These are phyloP conservation scores for Lactarius hengduanensis DNA, from an alignment of 768 basidiomycete species.

Conservation along the genomic window DNA sequence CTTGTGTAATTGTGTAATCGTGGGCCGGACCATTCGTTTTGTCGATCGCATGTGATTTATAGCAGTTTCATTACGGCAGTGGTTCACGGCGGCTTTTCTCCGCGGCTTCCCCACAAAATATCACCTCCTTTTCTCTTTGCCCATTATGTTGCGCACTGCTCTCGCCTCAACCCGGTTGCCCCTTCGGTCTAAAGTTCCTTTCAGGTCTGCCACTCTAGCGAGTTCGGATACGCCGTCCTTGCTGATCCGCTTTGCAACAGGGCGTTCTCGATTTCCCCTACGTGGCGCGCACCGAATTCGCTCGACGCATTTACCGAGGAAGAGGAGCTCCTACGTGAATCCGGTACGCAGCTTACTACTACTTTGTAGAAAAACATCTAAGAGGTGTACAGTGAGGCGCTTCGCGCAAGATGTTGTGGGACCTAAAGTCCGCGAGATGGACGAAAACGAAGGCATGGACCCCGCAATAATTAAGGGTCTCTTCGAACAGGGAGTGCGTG, in stretches of 20 bases:
- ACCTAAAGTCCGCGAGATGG: slow-evolving; percentile 95
- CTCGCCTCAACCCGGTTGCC: slow-evolving; percentile 4
- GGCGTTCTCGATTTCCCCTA: slow-evolving; percentile 29
- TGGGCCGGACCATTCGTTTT: too few species aligned
- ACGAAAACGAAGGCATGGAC: slow-evolving; percentile 96
- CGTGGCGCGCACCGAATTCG: slow-evolving; percentile 45
- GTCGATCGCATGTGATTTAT: too few species aligned
- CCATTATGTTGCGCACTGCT: slow-evolving; percentile 33
- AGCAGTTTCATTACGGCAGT: too few species aligned
- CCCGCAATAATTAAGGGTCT: slow-evolving; percentile 79
- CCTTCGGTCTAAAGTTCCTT: neutral
- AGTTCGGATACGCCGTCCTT: slow-evolving; percentile 26
- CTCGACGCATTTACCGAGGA: slow-evolving; percentile 89
- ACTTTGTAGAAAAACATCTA: slow-evolving; percentile 11
- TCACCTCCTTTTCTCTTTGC: neutral
- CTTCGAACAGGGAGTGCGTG: slow-evolving; percentile 89
- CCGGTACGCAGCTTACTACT: slow-evolving; percentile 53
- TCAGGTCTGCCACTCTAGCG: slow-evolving; percentile 4
- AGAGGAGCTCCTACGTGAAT: slow-evolving; percentile 89
- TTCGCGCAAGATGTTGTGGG: slow-evolving; percentile 88
- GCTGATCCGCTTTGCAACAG: slow-evolving; percentile 15
- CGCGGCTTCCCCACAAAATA: neutral
- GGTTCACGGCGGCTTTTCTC: neutral
- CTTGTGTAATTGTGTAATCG: too few species aligned
- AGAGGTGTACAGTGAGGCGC: slow-evolving; percentile 59